Percentiles rank a stretch among this genome's conserved stretches.
phyloP scores from a whole-genome alignment of 306 rosid genomes.

The Prosopis cineraria region DNA sequence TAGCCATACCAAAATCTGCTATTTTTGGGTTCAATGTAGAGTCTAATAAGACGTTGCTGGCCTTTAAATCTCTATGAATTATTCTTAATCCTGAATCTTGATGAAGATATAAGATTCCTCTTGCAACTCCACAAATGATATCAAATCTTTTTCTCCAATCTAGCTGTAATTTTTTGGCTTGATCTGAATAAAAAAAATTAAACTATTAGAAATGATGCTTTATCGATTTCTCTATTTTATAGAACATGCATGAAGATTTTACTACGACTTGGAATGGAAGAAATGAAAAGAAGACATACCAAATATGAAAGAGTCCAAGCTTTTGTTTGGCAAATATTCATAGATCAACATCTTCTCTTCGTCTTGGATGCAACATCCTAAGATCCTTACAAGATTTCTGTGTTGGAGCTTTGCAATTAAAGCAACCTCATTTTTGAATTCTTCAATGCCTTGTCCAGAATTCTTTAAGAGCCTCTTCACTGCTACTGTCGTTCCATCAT shows the following conservation, averaged over 20 bases:
- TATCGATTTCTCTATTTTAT: background rate
- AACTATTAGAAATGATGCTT: background rate
- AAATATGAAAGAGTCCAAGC: constrained; percentile 56
- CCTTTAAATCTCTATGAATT: background rate
- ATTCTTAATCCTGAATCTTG: background rate
- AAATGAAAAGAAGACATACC: constrained; percentile 37
- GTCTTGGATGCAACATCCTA: background rate
- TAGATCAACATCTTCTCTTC: constrained; percentile 66
- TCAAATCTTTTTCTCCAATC: background rate
- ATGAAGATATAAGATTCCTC: background rate
- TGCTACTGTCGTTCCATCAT: constrained; percentile 12
- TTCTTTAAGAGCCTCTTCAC: background rate
- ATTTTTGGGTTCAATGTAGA: background rate
- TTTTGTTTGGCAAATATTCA: constrained; percentile 68
- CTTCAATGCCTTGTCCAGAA: background rate
- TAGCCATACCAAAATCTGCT: background rate
- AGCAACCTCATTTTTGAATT: background rate
- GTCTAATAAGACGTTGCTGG: background rate
- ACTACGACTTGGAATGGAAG: background rate
- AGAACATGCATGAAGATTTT: background rate
- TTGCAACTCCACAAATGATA: background rate
- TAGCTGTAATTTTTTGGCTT: background rate
- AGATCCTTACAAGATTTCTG: constrained; percentile 26
- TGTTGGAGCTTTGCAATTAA: background rate
- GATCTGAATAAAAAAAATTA: constrained; percentile 23